Percentiles rank a stretch among this genome's conserved stretches.
These are phyloP conservation scores for Pythium rishiriense DNA, from an alignment of 352 stramenopile species.

Conservation along the genomic window DNA sequence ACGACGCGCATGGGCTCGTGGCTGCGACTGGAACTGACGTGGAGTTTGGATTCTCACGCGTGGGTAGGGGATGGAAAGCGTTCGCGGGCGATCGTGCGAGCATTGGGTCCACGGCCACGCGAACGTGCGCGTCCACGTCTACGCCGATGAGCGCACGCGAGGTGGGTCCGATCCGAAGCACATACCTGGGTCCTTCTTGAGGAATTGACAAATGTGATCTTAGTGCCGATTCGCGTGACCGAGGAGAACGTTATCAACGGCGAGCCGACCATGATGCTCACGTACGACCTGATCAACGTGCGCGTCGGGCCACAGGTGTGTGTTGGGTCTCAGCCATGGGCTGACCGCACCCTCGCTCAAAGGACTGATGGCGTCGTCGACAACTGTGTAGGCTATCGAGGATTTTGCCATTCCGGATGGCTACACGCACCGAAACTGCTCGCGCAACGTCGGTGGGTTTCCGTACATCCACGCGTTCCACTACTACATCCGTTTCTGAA, in stretches of 20 bases:
- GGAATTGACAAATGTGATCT: too few species aligned
- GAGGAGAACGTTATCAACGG: conserved; percentile 56
- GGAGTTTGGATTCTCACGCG: background rate
- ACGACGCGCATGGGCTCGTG: too few species aligned
- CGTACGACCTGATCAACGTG: conserved; percentile 60
- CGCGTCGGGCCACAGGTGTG: conserved; percentile 46
- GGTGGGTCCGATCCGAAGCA: too few species aligned
- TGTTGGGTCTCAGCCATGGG: conserved; percentile 27
- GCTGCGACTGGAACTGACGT: too few species aligned
- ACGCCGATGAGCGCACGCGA: conserved; percentile 42
- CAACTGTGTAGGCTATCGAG: conserved; percentile 26
- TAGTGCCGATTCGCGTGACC: conserved; percentile 67
- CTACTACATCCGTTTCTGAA: conserved; percentile 68
- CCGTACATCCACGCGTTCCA: conserved; percentile 80
- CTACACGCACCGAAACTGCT: conserved; percentile 59
- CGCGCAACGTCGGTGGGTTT: conserved; percentile 63
- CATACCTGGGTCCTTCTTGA: too few species aligned
- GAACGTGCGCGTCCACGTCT: conserved; percentile 59
- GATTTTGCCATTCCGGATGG: conserved; percentile 58
- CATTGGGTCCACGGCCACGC: conserved; percentile 62
- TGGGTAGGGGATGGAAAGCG: conserved; percentile 51
- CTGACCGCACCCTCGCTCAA: too few species aligned
- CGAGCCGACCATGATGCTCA: conserved; percentile 53
- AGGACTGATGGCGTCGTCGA: too few species aligned
- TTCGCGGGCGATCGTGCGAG: conserved; percentile 57